Conservation (phyloP, 345 rosid species). For the Capsella bursapastoris region DNA sequence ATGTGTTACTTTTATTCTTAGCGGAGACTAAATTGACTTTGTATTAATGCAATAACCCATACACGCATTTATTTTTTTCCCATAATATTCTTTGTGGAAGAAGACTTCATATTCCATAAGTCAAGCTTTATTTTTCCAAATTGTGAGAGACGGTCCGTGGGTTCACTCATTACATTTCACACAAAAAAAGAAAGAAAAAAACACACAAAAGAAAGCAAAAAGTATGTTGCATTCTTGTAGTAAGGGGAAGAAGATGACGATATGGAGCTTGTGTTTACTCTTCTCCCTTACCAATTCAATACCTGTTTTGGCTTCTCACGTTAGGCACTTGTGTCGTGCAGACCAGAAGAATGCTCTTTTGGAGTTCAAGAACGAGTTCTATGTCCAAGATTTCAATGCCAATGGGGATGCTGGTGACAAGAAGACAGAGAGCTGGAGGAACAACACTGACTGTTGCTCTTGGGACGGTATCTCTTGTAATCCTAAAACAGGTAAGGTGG, state of each 20-base stretch:
- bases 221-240: conserved; percentile 13
- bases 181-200: too few species aligned
- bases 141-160: too few species aligned
- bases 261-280: conserved; percentile 19
- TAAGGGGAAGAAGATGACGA: neutral
- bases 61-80: too few species aligned
- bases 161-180: too few species aligned
- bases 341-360: conserved; percentile 36
- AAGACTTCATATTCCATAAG: too few species aligned
- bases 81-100: too few species aligned
- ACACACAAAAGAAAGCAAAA: neutral
- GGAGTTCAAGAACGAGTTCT: conserved; percentile 32
- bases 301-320: conserved; percentile 21
- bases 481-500: conserved; percentile 15
- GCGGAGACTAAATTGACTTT: too few species aligned
- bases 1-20: too few species aligned
- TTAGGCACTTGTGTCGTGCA: neutral
- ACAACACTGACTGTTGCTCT: conserved; percentile 28
- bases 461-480: conserved; percentile 41
- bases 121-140: too few species aligned
- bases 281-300: neutral
- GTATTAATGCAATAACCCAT: too few species aligned
- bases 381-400: neutral
- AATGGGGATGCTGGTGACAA: neutral
- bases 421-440: conserved; percentile 22